phyloP scores from a whole-genome alignment of 768 basidiomycete genomes.

The Erythrobasidium yunnanense region DNA sequence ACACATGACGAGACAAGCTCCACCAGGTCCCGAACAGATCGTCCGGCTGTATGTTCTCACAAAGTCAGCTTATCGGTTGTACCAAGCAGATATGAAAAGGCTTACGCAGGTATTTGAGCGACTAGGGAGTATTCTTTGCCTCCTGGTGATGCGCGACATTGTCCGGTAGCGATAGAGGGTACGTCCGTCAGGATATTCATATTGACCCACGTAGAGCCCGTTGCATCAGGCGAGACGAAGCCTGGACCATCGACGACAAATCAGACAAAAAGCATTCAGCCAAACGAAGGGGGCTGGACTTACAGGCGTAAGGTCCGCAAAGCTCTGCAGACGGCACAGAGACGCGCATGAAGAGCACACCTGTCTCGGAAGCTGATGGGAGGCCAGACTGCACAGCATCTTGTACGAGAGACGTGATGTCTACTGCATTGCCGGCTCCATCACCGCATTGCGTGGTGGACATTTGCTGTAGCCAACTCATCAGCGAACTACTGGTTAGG shows the following conservation, averaged over 20 bases:
- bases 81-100: neutral
- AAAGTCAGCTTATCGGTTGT: neutral
- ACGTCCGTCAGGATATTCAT: slow-evolving; percentile 11
- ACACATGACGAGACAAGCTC: slow-evolving; percentile 18
- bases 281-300: neutral
- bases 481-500: too few relatives aligned
- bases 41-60: neutral
- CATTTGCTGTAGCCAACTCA: too few relatives aligned
- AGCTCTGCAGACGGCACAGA: neutral
- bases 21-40: slow-evolving; percentile 3
- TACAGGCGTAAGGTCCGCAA: slow-evolving; percentile 16
- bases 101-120: slow-evolving; percentile 1
- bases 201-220: neutral
- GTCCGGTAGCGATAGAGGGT: neutral
- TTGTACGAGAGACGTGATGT: neutral
- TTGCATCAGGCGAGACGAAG: slow-evolving; percentile 12
- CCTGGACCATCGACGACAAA: neutral
- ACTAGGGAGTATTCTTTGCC: neutral
- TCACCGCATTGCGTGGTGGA: too few relatives aligned
- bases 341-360: slow-evolving; percentile 20
- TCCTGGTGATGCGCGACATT: neutral
- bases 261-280: neutral
- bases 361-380: neutral
- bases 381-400: slow-evolving; percentile 2
- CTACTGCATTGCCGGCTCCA: neutral